Base-by-base conservation (phyloP, 495 filamentous ascomycete genomes). In the Lindgomyces ingoldianus region DNA sequence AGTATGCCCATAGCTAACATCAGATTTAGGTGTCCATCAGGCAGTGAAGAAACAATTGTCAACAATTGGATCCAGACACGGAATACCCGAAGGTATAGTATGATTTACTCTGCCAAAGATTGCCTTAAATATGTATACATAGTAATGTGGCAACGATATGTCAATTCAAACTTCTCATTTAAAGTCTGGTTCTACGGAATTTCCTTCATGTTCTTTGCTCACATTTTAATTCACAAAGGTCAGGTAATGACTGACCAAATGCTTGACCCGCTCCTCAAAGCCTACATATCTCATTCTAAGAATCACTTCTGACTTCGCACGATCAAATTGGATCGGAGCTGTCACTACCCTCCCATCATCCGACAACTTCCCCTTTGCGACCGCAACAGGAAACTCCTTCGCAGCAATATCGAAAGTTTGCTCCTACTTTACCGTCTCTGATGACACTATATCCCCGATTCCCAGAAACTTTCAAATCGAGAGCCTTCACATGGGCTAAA, bases 401-500 rank as follows among this genome's bases (percentile, higher is more conserved):
- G 48, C 62, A 3, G 65, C 52, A 47, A 65, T 52, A 0, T 62
- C 51, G 1, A 57, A 44, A 22, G 21, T 9, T 9, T 61, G 18
- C 19, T 62, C 46, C 56, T 50, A 65, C 3, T 42, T 48, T 12
- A 52, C 58, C 4, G 58, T 59, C 6, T 62, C 44, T 21, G 51
- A 45, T 61, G 1, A 50, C 0, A 3, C 65, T 36, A 26, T 60
- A 70, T 4, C 56, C 47, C 25, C 65, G 62, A 41, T 69, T 69
- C 3, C 62, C 67, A 4, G 29, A 45, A 22, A 70, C 42, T 12
- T 36, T 62, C 8, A n/a, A 19, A 48, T 65, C 51, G 9, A 70
- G 62, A 4, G 67, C 67, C 36, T 48, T 29, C 1, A 65, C 51
- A 54, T 70, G 67, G 19, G 67, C 57, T 14, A 41, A 26, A 12